Evolutionary conservation across 306 rosid species (phyloP).

Genomic region (Dicorynia guianensis): DNA sequence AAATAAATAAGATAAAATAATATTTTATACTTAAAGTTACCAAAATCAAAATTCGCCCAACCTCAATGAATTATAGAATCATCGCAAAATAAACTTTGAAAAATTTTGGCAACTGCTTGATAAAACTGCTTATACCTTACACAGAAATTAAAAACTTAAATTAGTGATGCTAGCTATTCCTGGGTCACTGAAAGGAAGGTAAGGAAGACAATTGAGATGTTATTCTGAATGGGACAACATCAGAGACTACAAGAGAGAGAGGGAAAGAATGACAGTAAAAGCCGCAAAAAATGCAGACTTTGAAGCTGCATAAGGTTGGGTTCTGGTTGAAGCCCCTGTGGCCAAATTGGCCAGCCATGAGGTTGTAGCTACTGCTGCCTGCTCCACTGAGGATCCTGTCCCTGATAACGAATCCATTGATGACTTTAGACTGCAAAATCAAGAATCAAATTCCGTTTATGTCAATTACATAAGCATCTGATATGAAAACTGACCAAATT

Average conservation of each 20-base stretch:
- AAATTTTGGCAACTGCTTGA: conserved; percentile 24
- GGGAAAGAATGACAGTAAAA: conserved; percentile 44
- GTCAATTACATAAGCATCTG: not conserved
- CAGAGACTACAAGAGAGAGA: conserved; percentile 33
- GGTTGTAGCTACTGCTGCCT: conserved; percentile 58
- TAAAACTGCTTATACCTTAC: conserved; percentile 41
- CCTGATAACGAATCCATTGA: conserved; percentile 52
- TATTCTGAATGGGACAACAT: not conserved
- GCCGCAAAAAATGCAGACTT: conserved; percentile 39
- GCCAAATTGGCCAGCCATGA: conserved; percentile 86
- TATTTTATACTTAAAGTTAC: too few species aligned
- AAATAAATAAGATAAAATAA: too few species aligned
- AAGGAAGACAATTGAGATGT: conserved; percentile 19
- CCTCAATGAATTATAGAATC: too few species aligned
- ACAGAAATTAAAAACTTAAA: conserved; percentile 13
- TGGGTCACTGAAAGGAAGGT: conserved; percentile 13
- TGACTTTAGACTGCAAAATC: conserved; percentile 62
- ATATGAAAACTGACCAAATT: not conserved
- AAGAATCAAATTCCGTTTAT: not conserved
- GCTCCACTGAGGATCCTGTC: conserved; percentile 49
- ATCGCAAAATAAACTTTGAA: not conserved
- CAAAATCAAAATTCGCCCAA: too few species aligned
- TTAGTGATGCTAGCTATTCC: conserved; percentile 23
- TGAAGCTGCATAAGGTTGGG: conserved; percentile 36
- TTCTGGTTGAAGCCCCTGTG: conserved; percentile 51